Evolutionary conservation across 345 rosid species (phyloP), one percentile per base, ranked within the genome.

Genomic region (Cardiospermum halicacabum): DNA sequence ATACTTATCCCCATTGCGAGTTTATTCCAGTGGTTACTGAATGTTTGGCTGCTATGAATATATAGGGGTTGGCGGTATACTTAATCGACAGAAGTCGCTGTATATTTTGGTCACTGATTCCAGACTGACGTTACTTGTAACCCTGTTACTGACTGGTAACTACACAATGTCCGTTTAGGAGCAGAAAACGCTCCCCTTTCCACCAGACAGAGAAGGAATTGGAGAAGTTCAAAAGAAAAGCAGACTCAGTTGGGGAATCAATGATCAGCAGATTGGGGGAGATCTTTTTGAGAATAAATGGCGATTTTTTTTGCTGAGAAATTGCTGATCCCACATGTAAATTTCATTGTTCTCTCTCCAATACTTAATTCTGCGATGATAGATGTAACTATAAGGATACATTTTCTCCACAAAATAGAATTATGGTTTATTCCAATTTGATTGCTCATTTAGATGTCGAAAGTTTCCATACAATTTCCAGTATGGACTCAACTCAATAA

Each of bases 21-120:
- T 45, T 43, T 24, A 50, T n/a, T 48, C n/a, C 40, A 49, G 31
- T 42, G 16, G 60, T 16, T 12, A n/a, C 51, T 21, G 22, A 55
- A 16, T 1, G 39, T 59, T 57, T 58, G 51, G 36, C 62, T 69
- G 53, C 37, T 64, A 24, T 37, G 80, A 74, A 82, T 80, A n/a
- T n/a, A 75, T 73, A 75, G 66, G 30, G 72, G 76, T 45, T 69
- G 67, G 67, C 3, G n/a, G 49, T 22, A 39, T 25, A 15, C 11
- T 13, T 30, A 3, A 51, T 43, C 30, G 55, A 26, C 50, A 19
- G 49, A 56, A 31, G 19, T 56, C 13, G 48, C 11, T 65, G 61
- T 56, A 42, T 25, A 12, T 24, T 53, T 37, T 43, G 69, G 48
- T 22, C 53, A 64, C 63, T 32, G 66, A 67, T 54, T 54, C 30